phyloP scores from a whole-genome alignment of 2,329 filamentous ascomycete genomes.

The Fusarium sambucinum region DNA sequence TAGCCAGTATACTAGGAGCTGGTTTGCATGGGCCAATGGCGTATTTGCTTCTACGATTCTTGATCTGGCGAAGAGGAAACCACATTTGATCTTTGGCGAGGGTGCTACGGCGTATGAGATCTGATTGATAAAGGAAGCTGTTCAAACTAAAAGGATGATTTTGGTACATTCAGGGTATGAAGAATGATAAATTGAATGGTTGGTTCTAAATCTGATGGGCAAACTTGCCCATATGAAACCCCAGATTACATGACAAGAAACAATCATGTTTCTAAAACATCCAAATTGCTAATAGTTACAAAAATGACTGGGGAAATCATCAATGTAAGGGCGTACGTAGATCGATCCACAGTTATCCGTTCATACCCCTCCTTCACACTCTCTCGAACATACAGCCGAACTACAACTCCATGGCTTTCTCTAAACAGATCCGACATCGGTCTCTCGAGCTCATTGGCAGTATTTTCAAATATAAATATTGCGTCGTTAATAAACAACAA shows the following conservation, averaged over 20 bases:
- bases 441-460: conserved; percentile 9
- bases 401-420: conserved; percentile 30
- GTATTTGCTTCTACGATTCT: conserved; percentile 94
- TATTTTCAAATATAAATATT: background rate
- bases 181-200: background rate
- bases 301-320: background rate
- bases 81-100: conserved; percentile 83
- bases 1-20: conserved; percentile 82
- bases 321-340: background rate
- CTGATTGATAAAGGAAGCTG: conserved; percentile 43
- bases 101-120: conserved; percentile 70
- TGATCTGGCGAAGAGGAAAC: conserved; percentile 88
- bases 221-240: background rate
- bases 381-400: conserved; percentile 6
- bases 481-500: background rate
- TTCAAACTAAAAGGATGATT: background rate
- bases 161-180: background rate
- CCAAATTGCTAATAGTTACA: background rate
- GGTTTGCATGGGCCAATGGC: conserved; percentile 98
- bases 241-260: background rate
- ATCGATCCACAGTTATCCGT: conserved; percentile 43
- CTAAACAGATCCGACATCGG: conserved; percentile 42
- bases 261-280: background rate
- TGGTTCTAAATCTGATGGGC: background rate
- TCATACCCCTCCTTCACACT: conserved; percentile 7